phyloP scores from a whole-genome alignment of 768 basidiomycete genomes.

The Hericium erinaceus region DNA sequence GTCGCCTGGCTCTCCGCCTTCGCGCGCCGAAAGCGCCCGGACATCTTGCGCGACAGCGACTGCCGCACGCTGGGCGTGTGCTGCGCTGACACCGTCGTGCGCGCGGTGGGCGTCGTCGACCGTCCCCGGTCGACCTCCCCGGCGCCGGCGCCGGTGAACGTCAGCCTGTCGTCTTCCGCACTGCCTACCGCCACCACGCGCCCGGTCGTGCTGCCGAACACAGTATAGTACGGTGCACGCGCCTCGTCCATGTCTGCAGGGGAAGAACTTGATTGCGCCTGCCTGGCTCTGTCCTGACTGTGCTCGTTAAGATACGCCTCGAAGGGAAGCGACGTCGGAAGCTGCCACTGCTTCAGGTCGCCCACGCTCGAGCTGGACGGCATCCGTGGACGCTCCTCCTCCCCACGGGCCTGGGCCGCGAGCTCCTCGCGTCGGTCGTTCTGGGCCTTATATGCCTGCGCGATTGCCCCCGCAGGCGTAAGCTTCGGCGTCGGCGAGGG shows the following conservation, averaged over 20 bases:
- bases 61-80: background rate
- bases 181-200: slow-evolving; percentile 4
- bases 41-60: slow-evolving; percentile 12
- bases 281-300: background rate
- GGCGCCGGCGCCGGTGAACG: background rate
- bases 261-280: too few relatives aligned
- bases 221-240: background rate
- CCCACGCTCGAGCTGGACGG: background rate
- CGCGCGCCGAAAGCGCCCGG: slow-evolving; percentile 4
- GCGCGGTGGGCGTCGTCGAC: background rate
- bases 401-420: slow-evolving; percentile 5
- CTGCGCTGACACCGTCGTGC: background rate
- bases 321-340: background rate
- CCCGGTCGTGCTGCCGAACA: background rate
- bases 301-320: background rate
- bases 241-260: background rate
- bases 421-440: slow-evolving; percentile 10
- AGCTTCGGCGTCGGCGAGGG: slow-evolving; percentile 7
- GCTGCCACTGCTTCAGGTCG: background rate
- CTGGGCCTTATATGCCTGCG: slow-evolving; percentile 13
- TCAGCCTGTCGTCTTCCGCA: background rate
- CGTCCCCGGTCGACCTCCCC: background rate
- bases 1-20: background rate
- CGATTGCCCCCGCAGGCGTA: slow-evolving; percentile 13
- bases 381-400: background rate